Evolutionary conservation across 2,329 filamentous ascomycete species (phyloP), one percentile per base, ranked within the genome.

Genomic region (Cercospora citrullina): DNA sequence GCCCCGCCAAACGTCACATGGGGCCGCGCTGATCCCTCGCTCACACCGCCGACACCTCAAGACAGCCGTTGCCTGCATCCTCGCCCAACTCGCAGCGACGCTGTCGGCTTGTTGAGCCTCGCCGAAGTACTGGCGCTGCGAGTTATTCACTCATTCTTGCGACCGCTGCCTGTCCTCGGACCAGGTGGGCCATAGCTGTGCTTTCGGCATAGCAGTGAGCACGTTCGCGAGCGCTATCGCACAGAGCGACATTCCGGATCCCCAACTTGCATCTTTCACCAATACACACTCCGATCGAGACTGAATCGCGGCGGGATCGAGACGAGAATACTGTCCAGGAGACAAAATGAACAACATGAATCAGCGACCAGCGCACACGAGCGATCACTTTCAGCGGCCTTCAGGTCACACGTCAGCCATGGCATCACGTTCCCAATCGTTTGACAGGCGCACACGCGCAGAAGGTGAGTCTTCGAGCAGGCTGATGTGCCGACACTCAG

Each of bases 361-460:
- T 62, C 42, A 53, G 36, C 66, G 60, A 26, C 64, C 53, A 39
- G 59, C 70, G 68, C 70, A 69, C 60, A 68, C 68, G 66, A 72
- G 30, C 65, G 67, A 74, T 59, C 70, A 66, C 57, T 70, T 74
- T 57, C 67, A 69, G 28, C 71, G 64, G 42, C 69, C 62, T 28
- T 53, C 59, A 6, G 72, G 71, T 74, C 73, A 74, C 61, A 70
- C 71, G 72, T 70, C 69, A 58, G 68, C 68, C 64, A 71, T 75
- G 70, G 72, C 73, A 64, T 74, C 73, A 67, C 70, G 73, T 61
- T 74, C 75, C 7, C 69, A 72, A 48, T 76, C 75, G 68, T 75
- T 75, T 69, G 73, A 73, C 65, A 65, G 68, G 64, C 74, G 75
- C 69, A 71, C 72, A 67, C 72, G 73, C 57, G 69, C 73, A 65